Evolutionary conservation across 495 filamentous ascomycete species (phyloP).

Genomic region (Penicillium turbatum): DNA sequence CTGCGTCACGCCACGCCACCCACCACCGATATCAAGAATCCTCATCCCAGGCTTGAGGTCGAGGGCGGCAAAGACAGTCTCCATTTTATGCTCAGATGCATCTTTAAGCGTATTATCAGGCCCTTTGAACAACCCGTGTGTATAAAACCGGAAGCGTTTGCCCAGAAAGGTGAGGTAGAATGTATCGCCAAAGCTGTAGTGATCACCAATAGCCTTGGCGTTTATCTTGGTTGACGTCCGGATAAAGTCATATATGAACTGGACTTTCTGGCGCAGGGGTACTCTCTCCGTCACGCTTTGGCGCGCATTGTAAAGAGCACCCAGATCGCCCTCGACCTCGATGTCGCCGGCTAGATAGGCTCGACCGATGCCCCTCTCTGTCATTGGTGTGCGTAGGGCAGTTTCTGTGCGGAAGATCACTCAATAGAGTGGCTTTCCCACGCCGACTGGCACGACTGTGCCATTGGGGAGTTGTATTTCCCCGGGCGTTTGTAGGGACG

Average conservation of each 20-base stretch:
- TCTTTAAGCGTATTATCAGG: constrained; percentile 15
- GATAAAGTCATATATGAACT: constrained; percentile 16
- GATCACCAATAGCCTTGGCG: constrained; percentile 11
- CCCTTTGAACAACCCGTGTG: constrained; percentile 11
- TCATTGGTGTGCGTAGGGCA: constrained; percentile 13
- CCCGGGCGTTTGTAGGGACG: constrained; percentile 9
- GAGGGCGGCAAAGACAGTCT: constrained; percentile 10
- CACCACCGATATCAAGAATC: constrained; percentile 18
- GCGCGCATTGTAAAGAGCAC: constrained; percentile 7
- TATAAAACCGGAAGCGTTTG: constrained; percentile 15
- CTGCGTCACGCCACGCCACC: constrained; percentile 21
- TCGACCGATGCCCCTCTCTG: constrained; percentile 9
- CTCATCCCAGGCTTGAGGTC: constrained; percentile 12
- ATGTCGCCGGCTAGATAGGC: constrained; percentile 14
- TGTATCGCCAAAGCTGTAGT: constrained; percentile 16
- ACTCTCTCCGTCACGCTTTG: constrained; percentile 6
- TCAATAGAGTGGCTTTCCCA: constrained; percentile 5
- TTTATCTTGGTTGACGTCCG: constrained; percentile 14
- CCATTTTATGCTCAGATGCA: constrained; percentile 18
- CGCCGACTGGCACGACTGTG: background rate
- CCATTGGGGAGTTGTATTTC: constrained; percentile 16
- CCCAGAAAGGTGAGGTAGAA: constrained; percentile 17
- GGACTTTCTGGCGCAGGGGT: constrained; percentile 12
- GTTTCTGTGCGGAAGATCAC: constrained; percentile 9
- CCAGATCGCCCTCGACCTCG: constrained; percentile 9